Percentiles rank a stretch among this genome's conserved stretches.
Conservation (phyloP, 140 eudicot genomes). For the Senecio squalidus region DNA sequence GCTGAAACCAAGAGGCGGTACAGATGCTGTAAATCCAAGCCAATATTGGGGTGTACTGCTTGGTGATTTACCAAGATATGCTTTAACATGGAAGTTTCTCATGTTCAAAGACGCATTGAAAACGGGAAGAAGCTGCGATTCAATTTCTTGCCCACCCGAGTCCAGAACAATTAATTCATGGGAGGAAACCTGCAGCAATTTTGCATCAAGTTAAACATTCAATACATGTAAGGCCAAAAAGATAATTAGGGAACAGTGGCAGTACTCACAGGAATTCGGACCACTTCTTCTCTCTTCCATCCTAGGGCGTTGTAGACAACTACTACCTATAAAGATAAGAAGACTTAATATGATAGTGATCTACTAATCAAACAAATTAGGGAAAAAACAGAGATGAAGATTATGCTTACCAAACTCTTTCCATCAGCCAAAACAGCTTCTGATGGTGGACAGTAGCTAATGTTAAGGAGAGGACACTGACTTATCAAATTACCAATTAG, state of each 20-base stretch:
- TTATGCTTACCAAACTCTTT: constrained; percentile 65
- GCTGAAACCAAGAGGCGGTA: constrained; percentile 95
- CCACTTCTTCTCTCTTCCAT: constrained; percentile 92
- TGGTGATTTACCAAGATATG: constrained; percentile 65
- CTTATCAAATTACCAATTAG: constrained; percentile 20
- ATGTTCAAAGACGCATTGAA: constrained; percentile 46
- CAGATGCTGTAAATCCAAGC: constrained; percentile 84
- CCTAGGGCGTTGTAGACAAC: constrained; percentile 84
- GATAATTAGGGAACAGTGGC: neutral
- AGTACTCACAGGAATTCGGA: constrained; percentile 87
- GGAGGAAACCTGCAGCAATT: constrained; percentile 60
- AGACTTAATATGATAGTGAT: neutral
- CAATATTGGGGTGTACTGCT: constrained; percentile 51
- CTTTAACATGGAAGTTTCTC: constrained; percentile 58
- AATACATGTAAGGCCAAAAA: neutral
- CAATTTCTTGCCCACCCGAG: constrained; percentile 68
- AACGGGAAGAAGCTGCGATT: constrained; percentile 77
- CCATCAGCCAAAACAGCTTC: constrained; percentile 66
- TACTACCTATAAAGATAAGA: constrained; percentile 43
- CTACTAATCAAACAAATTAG: constrained; percentile 2
- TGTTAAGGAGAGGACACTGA: constrained; percentile 93
- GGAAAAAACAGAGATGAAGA: neutral
- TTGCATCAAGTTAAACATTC: constrained; percentile 2
- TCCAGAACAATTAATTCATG: constrained; percentile 53
- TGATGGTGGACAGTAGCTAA: constrained; percentile 89